These are phyloP conservation scores for Acmispon strigosus DNA, from an alignment of 306 rosid genomes.

Conservation along the genomic window DNA sequence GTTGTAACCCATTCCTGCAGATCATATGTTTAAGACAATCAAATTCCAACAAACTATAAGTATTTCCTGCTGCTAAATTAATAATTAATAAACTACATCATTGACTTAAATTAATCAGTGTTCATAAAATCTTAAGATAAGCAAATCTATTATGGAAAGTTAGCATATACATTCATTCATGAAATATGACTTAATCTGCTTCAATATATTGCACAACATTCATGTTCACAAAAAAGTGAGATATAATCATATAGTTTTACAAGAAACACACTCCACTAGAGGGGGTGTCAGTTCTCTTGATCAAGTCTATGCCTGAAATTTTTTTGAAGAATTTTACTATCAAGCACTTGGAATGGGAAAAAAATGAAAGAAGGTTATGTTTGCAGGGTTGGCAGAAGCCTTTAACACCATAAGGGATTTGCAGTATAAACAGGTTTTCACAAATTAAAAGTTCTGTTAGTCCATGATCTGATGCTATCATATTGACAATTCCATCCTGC, in stretches of 20 bases:
- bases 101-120: not conserved
- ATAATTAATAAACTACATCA: not conserved
- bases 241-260: not conserved
- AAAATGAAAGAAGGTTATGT: not conserved
- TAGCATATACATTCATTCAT: not conserved
- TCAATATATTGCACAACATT: not conserved
- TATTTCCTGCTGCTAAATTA: not conserved
- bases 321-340: not conserved
- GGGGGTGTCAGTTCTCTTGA: not conserved
- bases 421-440: not conserved
- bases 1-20: constrained; percentile 85
- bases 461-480: constrained; percentile 6
- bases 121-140: not conserved
- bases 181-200: not conserved
- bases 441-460: not conserved
- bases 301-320: not conserved
- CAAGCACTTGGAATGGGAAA: not conserved
- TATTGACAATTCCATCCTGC: not conserved
- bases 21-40: constrained; percentile 2
- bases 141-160: not conserved
- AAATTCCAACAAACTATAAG: not conserved
- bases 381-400: not conserved
- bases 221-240: not conserved
- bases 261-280: not conserved
- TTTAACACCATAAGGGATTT: not conserved